Evolutionary conservation across 306 rosid genomes (phyloP).

Genomic region (Alnus rubra): DNA sequence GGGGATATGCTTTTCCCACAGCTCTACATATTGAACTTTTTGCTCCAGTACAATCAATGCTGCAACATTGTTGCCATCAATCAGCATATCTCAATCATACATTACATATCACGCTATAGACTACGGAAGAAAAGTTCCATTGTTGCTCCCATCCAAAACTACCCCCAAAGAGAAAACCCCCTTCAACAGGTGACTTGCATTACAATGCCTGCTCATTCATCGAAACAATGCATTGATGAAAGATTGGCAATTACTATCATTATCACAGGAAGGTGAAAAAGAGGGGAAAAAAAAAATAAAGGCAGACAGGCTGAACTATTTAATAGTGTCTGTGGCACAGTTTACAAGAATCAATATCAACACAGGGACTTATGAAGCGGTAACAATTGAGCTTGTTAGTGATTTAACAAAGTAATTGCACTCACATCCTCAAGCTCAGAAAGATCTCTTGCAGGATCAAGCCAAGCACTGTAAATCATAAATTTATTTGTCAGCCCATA

Average conservation of each 20-base stretch:
- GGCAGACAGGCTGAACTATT: neutral
- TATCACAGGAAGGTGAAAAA: neutral
- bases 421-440: slow-evolving; percentile 55
- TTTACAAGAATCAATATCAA: slow-evolving; percentile 28
- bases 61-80: neutral
- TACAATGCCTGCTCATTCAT: neutral
- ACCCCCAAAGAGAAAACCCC: neutral
- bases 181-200: neutral
- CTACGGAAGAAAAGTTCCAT: neutral
- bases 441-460: slow-evolving; percentile 51
- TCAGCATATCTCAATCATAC: neutral
- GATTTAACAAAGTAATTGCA: slow-evolving; percentile 23
- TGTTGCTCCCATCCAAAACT: neutral
- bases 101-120: neutral
- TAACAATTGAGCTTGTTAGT: slow-evolving; percentile 5
- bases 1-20: neutral
- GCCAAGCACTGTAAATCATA: slow-evolving; percentile 47
- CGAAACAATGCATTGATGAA: neutral
- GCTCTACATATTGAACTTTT: neutral
- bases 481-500: slow-evolving; percentile 18
- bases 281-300: neutral
- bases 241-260: neutral
- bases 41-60: neutral
- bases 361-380: slow-evolving; percentile 6
- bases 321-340: slow-evolving; percentile 10